These are phyloP conservation scores for Cavenderia fasciculata DNA, from an alignment of 78 protist genomes.

Conservation along the genomic window DNA sequence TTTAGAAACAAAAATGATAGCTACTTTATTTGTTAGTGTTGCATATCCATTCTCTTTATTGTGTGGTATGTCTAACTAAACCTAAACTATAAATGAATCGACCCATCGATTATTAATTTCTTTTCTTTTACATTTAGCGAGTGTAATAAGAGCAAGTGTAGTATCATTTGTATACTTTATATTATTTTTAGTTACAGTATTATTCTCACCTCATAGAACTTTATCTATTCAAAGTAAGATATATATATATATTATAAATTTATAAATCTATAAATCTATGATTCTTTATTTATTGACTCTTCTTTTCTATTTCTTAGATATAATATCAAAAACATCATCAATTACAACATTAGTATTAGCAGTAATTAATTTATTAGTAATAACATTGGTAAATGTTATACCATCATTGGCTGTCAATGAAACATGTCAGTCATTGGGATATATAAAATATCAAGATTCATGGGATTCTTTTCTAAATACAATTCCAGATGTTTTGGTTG, in stretches of 20 bases:
- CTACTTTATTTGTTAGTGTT: conserved; percentile 20
- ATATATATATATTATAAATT: background rate
- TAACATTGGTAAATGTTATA: background rate
- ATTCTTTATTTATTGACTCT: background rate
- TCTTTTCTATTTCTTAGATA: conserved; percentile 2
- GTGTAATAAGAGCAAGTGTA: conserved; percentile 33
- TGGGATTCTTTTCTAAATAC: background rate
- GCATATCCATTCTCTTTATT: conserved; percentile 51
- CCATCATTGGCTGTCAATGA: background rate
- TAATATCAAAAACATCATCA: conserved; percentile 20
- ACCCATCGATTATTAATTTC: too few species aligned
- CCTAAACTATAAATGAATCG: too few species aligned
- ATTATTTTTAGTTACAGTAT: conserved; percentile 25
- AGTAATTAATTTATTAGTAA: background rate
- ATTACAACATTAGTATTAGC: background rate
- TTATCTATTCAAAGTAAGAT: conserved; percentile 23
- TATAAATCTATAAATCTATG: background rate
- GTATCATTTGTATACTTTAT: conserved; percentile 41
- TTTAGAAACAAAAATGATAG: conserved; percentile 17
- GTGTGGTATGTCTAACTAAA: background rate
- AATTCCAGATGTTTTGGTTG: conserved; percentile 17
- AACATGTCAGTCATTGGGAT: background rate
- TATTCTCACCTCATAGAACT: conserved; percentile 37
- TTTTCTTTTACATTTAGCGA: background rate
- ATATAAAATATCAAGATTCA: background rate